phyloP scores from a whole-genome alignment of 106 monocot species.

The Dendrobium chrysotoxum region DNA sequence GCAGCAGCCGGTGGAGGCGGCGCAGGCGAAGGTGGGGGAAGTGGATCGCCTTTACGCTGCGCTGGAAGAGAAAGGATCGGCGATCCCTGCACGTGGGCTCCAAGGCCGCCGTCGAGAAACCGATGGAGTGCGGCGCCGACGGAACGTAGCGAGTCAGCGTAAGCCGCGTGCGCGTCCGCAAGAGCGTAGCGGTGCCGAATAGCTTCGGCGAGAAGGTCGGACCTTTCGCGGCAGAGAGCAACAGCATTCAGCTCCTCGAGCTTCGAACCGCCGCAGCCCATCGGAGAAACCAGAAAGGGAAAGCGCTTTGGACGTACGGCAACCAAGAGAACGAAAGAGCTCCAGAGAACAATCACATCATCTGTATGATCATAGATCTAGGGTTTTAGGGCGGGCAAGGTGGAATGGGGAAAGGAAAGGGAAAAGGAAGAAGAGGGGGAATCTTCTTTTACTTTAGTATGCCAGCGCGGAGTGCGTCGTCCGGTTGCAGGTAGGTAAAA shows the following conservation, averaged over 20 bases:
- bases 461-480: constrained; percentile 34
- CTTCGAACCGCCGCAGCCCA: constrained; percentile 87
- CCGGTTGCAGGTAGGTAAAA: constrained; percentile 14
- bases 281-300: background rate
- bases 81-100: constrained; percentile 11
- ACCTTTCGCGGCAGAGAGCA: constrained; percentile 45
- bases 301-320: background rate
- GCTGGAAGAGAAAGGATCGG: constrained; percentile 60
- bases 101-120: constrained; percentile 28
- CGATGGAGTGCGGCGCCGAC: constrained; percentile 46
- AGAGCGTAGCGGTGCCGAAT: constrained; percentile 70
- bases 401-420: background rate
- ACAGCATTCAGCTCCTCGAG: constrained; percentile 67
- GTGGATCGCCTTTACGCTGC: constrained; percentile 52
- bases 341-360: background rate
- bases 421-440: constrained; percentile 1
- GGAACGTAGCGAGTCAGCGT: constrained; percentile 49
- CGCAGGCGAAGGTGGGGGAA: constrained; percentile 18
- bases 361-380: constrained; percentile 17
- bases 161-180: constrained; percentile 71
- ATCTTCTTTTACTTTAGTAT: constrained; percentile 11
- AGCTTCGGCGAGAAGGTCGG: constrained; percentile 43
- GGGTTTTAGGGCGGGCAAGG: constrained; percentile 13
- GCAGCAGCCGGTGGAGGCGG: background rate
- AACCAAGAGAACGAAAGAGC: background rate